Conservation (phyloP, 164 flowering plant genomes). For the Berberis vulgaris region DNA sequence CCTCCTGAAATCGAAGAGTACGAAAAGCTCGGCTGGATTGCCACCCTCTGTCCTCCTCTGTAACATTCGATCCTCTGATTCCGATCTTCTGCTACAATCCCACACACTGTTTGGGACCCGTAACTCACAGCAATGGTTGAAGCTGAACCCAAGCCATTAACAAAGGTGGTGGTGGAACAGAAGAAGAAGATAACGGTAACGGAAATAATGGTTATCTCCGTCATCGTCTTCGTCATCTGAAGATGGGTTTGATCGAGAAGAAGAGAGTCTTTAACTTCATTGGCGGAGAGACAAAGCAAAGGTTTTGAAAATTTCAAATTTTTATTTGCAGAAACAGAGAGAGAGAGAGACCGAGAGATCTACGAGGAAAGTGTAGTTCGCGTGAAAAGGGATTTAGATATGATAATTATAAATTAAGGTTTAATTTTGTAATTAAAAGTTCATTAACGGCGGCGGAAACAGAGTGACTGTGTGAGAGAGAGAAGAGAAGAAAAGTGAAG, state of each 20-base stretch:
- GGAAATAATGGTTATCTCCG: neutral
- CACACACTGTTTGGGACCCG: constrained; percentile 60
- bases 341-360: neutral
- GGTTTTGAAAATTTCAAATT: neutral
- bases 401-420: neutral
- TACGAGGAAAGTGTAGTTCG: neutral
- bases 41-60: constrained; percentile 10
- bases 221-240: neutral
- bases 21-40: constrained; percentile 33
- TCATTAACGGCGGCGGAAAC: neutral
- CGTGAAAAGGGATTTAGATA: neutral
- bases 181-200: neutral
- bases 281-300: neutral
- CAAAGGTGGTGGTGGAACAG: neutral
- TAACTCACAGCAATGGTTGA: constrained; percentile 48
- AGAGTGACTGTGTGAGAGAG: neutral
- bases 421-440: neutral
- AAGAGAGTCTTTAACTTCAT: neutral
- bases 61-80: constrained; percentile 44
- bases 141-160: constrained; percentile 47
- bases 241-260: neutral
- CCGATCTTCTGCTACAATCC: constrained; percentile 41
- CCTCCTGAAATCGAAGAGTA: constrained; percentile 67
- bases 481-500: neutral
- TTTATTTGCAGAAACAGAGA: neutral